Evolutionary conservation across 352 stramenopile genomes (phyloP).

Genomic region (Aphanomyces invadans): DNA sequence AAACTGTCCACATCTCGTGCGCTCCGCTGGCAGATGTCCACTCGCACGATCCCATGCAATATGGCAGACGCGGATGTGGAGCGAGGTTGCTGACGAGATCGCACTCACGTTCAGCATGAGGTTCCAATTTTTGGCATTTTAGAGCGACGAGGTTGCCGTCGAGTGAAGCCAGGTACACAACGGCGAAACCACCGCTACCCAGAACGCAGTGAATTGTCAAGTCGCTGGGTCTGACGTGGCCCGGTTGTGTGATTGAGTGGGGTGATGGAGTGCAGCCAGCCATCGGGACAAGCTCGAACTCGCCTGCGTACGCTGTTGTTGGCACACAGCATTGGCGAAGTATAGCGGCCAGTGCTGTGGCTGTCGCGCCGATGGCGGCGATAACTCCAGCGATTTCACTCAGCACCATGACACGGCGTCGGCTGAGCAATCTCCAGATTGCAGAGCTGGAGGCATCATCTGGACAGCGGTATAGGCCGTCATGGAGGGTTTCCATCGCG

Average conservation of each 20-base stretch:
- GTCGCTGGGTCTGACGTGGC: too few species aligned
- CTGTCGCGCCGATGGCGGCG: not conserved
- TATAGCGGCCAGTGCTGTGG: not conserved
- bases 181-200: slow-evolving; percentile 71
- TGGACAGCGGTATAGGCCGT: not conserved
- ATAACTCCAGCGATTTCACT: not conserved
- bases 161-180: slow-evolving; percentile 66
- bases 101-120: slow-evolving; percentile 36
- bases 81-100: slow-evolving; percentile 2
- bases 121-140: slow-evolving; percentile 38
- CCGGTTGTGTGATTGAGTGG: too few species aligned
- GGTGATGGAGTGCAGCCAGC: not conserved
- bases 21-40: slow-evolving; percentile 33
- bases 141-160: slow-evolving; percentile 60
- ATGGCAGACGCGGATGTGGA: not conserved
- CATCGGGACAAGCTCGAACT: not conserved
- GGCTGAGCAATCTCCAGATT: not conserved
- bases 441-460: not conserved
- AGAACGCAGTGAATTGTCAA: slow-evolving; percentile 27
- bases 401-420: not conserved
- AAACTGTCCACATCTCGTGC: slow-evolving; percentile 72
- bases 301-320: not conserved
- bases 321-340: not conserved
- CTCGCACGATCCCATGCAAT: slow-evolving; percentile 27
- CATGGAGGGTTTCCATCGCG: not conserved